These are phyloP conservation scores for Nicotiana otophora DNA, from an alignment of 257 asterid genomes.

Conservation along the genomic window DNA sequence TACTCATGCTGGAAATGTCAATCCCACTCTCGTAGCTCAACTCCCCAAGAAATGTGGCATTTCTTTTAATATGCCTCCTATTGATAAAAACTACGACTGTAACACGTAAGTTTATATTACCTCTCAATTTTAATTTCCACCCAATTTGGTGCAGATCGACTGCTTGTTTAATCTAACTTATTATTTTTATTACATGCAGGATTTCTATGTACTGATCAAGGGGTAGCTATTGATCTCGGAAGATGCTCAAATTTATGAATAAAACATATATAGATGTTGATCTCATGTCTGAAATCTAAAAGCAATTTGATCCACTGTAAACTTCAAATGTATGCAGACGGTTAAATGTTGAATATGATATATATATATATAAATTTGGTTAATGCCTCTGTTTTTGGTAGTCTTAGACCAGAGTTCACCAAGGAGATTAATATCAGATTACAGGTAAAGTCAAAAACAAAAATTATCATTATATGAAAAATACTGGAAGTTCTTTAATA, in stretches of 20 bases:
- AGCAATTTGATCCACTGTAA: not conserved
- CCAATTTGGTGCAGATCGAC: not conserved
- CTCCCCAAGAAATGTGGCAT: not conserved
- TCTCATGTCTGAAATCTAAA: not conserved
- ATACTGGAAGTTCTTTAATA: too few relatives aligned
- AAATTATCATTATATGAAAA: too few relatives aligned
- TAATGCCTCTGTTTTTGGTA: not conserved
- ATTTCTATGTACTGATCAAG: not conserved
- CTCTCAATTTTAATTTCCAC: too few relatives aligned
- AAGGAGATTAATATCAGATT: too few relatives aligned
- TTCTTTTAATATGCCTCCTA: not conserved
- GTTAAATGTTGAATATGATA: not conserved
- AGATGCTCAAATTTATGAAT: not conserved
- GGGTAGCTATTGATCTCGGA: not conserved
- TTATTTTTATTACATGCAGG: not conserved
- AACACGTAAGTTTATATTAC: not conserved
- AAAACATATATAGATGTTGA: not conserved
- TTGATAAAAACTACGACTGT: not conserved
- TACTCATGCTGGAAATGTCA: not conserved
- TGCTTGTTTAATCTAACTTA: not conserved
- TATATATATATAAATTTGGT: not conserved
- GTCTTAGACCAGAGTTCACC: not conserved
- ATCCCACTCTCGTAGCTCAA: not conserved
- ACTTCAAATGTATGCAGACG: not conserved
- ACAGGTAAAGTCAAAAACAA: too few relatives aligned